Conservation (phyloP, 768 basidiomycete genomes). For the Russula olivacea region DNA sequence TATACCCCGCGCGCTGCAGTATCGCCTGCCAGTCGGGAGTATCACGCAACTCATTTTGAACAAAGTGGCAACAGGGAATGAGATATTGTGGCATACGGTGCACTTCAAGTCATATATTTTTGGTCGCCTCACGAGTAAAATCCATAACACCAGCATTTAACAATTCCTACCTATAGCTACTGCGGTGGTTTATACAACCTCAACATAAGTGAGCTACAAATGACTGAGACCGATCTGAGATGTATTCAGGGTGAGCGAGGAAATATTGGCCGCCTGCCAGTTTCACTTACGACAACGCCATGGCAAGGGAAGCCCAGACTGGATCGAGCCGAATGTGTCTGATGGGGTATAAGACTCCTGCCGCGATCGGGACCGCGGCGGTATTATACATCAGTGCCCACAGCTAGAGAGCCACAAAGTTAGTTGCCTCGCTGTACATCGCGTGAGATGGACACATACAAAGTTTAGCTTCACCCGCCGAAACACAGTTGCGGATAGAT, state of each 20-base stretch:
- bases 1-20: conserved; percentile 55
- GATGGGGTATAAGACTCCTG: conserved; percentile 71
- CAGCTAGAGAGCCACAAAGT: conserved; percentile 33
- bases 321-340: conserved; percentile 60
- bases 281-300: conserved; percentile 60
- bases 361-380: conserved; percentile 65
- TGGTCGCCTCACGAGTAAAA: too few relatives aligned
- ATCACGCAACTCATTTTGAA: conserved; percentile 61
- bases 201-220: conserved; percentile 55
- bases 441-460: conserved; percentile 35
- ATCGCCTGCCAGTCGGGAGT: conserved; percentile 53
- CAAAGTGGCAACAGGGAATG: conserved; percentile 64
- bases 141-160: too few relatives aligned
- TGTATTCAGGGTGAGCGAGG: conserved; percentile 1
- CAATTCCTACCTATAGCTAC: neutral
- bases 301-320: conserved; percentile 75
- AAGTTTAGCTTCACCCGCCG: conserved; percentile 72
- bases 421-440: conserved; percentile 1
- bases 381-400: conserved; percentile 70
- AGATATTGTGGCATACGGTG: conserved; percentile 42
- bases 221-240: conserved; percentile 54
- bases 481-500: conserved; percentile 60
- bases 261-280: neutral
- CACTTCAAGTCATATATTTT: too few relatives aligned
- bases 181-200: conserved; percentile 41